Base-by-base conservation (phyloP, 371 early-diverging fungal species). In the Entomophthora muscae region DNA sequence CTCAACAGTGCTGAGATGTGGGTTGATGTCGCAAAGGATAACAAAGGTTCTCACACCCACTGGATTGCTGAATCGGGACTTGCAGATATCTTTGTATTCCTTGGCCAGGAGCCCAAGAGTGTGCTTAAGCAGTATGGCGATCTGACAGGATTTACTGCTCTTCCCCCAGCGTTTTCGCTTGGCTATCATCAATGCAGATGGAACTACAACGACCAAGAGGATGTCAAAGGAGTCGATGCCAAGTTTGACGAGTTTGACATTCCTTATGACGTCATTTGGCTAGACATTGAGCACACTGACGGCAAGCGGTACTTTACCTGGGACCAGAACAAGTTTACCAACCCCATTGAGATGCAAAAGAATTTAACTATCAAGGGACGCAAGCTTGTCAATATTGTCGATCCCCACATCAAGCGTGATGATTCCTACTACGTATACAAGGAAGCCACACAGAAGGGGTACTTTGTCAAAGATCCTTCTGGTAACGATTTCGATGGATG, bases 1-100 rank as follows among this genome's bases (percentile, higher is more conserved):
- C 73, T 93, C 73, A 97, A 93, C 65, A 80, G 93, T 1, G 89
- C 97, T 2, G 98, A 98, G 67, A 96, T 93, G 53, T 98, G 97
- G 97, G 79, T 98, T 24, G 97, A 98, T 69, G 82, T 98, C 57
- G 85, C 88, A 55, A 68, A 66, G 57, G 31, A 27, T 29, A 21
- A 21, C 30, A 29, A 29, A 17, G 66, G 76, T 1, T 83, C 86
- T 30, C 76, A 76, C 56, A 86, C 93, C 0, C 98, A 98, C 66
- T 96, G 95, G 94, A 86, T 94, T 66, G 81, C 86, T 65, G 98
- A 98, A 70, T 83, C 93, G 0, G 94, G 95, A 26, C 77, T 85
- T 1, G 60, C 95, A 54, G 98, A 98, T 70, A 12, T 96, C 17
- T 88, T 93, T 70, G 75, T 95, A n/a, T 84, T 97, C 65, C 72